Evolutionary conservation across 2,329 filamentous ascomycete genomes (phyloP).

Genomic region (Daldinia sp.): DNA sequence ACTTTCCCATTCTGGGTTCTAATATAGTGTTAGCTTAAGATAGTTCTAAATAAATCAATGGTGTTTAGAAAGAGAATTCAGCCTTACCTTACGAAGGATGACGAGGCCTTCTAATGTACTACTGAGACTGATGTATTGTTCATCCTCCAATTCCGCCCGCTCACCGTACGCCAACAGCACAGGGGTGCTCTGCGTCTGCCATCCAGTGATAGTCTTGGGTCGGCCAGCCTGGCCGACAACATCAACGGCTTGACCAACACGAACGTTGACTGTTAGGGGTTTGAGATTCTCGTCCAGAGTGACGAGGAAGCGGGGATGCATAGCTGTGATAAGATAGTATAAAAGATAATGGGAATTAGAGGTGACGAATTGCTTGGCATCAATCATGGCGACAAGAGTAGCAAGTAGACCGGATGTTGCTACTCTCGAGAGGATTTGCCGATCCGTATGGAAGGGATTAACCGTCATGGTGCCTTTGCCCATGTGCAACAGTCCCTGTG

Average conservation of each 20-base stretch:
- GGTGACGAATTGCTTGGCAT: slow-evolving; percentile 86
- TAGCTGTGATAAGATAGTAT: slow-evolving; percentile 96
- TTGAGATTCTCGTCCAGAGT: slow-evolving; percentile 95
- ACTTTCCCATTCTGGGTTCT: slow-evolving; percentile 69
- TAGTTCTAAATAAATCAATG: neutral
- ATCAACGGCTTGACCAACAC: slow-evolving; percentile 97
- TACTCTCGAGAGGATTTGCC: slow-evolving; percentile 93
- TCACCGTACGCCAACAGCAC: slow-evolving; percentile 95
- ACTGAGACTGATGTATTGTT: slow-evolving; percentile 93
- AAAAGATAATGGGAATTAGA: slow-evolving; percentile 86
- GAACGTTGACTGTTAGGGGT: slow-evolving; percentile 93
- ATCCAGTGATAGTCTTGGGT: slow-evolving; percentile 98
- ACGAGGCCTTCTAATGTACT: slow-evolving; percentile 94
- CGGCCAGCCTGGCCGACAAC: slow-evolving; percentile 96
- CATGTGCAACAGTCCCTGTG: slow-evolving; percentile 97
- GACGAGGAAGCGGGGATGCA: slow-evolving; percentile 96
- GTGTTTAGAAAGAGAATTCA: neutral
- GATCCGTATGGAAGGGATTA: slow-evolving; percentile 99
- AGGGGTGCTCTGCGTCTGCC: slow-evolving; percentile 99
- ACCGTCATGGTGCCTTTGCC: slow-evolving; percentile 97
- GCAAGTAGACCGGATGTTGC: slow-evolving; percentile 89
- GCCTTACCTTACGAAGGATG: slow-evolving; percentile 91
- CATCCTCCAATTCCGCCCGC: slow-evolving; percentile 95
- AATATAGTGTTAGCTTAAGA: slow-evolving; percentile 26
- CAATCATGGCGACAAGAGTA: slow-evolving; percentile 92